These are phyloP conservation scores for Mucor saturninus DNA, from an alignment of 371 early-diverging fungal genomes.

Conservation along the genomic window DNA sequence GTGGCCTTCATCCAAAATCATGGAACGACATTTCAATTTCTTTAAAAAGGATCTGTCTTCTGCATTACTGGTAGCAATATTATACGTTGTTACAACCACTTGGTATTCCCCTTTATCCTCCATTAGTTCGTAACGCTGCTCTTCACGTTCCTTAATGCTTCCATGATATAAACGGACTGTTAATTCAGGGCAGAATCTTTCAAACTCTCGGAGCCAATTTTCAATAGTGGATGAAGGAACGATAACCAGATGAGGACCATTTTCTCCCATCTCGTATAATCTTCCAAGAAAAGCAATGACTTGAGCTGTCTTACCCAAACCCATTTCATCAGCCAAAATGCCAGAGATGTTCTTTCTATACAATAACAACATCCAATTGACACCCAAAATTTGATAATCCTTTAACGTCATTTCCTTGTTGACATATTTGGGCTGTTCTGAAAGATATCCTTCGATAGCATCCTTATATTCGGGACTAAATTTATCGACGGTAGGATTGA, in stretches of 20 bases:
- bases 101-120: constrained; percentile 44
- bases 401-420: constrained; percentile 69
- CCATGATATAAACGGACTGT: constrained; percentile 78
- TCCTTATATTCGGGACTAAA: constrained; percentile 19
- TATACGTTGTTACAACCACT: constrained; percentile 76
- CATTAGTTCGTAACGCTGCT: constrained; percentile 54
- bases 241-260: constrained; percentile 83
- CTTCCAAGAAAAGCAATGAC: constrained; percentile 86
- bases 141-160: constrained; percentile 65
- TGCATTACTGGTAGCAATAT: constrained; percentile 71
- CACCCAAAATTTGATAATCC: constrained; percentile 92
- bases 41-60: constrained; percentile 81
- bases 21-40: constrained; percentile 51
- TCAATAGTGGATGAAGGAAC: constrained; percentile 90
- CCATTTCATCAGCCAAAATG: constrained; percentile 96
- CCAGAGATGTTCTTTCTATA: constrained; percentile 82
- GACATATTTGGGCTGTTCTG: constrained; percentile 62
- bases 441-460: constrained; percentile 53
- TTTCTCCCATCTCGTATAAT: constrained; percentile 59
- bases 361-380: constrained; percentile 90
- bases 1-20: constrained; percentile 97
- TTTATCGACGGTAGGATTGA: constrained; percentile 1
- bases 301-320: constrained; percentile 98
- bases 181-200: constrained; percentile 73
- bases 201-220: constrained; percentile 90